Evolutionary conservation across 1,284 basidiomycete species (phyloP).

Genomic region (Marasmius fiardii): DNA sequence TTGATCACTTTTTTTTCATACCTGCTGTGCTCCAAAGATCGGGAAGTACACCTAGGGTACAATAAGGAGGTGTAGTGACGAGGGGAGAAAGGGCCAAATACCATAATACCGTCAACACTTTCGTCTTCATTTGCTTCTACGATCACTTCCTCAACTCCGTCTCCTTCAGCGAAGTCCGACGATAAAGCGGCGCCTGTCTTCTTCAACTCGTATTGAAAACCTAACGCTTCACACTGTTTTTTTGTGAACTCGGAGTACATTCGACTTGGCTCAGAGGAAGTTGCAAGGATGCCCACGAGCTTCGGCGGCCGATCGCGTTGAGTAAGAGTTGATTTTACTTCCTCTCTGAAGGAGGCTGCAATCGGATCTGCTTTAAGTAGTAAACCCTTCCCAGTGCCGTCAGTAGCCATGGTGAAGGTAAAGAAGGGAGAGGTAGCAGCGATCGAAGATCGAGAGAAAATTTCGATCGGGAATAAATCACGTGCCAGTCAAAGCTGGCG

Average conservation of each 20-base stretch:
- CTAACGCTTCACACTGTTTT: constrained; percentile 87
- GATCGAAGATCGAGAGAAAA: not conserved
- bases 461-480: not conserved
- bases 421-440: not conserved
- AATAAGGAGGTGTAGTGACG: not conserved
- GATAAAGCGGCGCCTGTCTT: constrained; percentile 66
- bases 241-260: constrained; percentile 93
- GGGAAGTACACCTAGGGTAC: constrained; percentile 82
- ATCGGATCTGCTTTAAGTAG: constrained; percentile 75
- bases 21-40: constrained; percentile 85
- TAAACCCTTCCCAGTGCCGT: constrained; percentile 55
- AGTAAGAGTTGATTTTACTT: constrained; percentile 53
- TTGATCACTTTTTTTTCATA: constrained; percentile 29
- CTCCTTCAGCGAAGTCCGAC: constrained; percentile 46
- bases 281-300: constrained; percentile 91
- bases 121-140: constrained; percentile 91
- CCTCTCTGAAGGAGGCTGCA: constrained; percentile 63
- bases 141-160: constrained; percentile 90
- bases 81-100: constrained; percentile 31
- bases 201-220: constrained; percentile 83
- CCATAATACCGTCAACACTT: constrained; percentile 94
- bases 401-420: not conserved
- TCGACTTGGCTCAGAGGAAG: constrained; percentile 82
- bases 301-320: constrained; percentile 52
- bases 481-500: not conserved